phyloP scores from a whole-genome alignment of 768 basidiomycete genomes.

The Naganishia vishniacii region DNA sequence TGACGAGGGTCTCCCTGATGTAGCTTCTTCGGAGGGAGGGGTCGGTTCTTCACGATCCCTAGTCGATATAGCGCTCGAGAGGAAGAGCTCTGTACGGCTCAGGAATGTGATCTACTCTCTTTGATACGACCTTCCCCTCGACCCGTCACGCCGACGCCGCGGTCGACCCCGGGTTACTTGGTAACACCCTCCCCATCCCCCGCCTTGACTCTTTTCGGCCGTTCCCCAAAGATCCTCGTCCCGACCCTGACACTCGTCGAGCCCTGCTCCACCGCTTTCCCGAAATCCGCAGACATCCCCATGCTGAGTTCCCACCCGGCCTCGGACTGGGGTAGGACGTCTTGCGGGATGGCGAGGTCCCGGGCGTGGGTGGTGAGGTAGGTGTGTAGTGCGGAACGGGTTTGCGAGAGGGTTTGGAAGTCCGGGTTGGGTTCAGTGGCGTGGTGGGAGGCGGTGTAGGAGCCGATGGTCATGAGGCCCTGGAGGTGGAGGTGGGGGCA shows the following conservation, averaged over 20 bases:
- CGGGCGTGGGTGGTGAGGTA: conserved; percentile 17
- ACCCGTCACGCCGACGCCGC: too few species aligned
- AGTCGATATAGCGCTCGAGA: too few species aligned
- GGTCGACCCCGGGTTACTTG: too few species aligned
- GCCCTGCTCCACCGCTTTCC: conserved; percentile 72
- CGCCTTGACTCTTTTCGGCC: conserved; percentile 55
- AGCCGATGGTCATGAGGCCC: conserved; percentile 96
- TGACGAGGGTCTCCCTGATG: too few species aligned
- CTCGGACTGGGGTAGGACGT: conserved; percentile 24
- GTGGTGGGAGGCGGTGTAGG: conserved; percentile 64
- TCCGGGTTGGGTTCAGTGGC: conserved; percentile 71
- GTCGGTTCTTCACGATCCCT: too few species aligned
- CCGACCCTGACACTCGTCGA: conserved; percentile 87
- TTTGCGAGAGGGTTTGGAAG: conserved; percentile 64
- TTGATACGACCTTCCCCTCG: too few species aligned
- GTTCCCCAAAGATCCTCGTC: conserved; percentile 76
- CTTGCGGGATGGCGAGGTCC: conserved; percentile 17
- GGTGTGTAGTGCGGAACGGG: conserved; percentile 56
- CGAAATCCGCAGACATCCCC: conserved; percentile 97
- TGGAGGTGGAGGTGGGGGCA: conserved; percentile 65
- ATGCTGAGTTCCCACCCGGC: conserved; percentile 55
- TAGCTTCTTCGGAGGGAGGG: too few species aligned
- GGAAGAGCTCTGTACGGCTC: too few species aligned
- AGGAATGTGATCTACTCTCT: too few species aligned
- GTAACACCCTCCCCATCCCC: conserved; percentile 15